Evolutionary conservation across 176 grass and related monocot genomes (phyloP), one percentile per base, ranked within the genome.

Genomic region (Rhynchospora pubera): DNA sequence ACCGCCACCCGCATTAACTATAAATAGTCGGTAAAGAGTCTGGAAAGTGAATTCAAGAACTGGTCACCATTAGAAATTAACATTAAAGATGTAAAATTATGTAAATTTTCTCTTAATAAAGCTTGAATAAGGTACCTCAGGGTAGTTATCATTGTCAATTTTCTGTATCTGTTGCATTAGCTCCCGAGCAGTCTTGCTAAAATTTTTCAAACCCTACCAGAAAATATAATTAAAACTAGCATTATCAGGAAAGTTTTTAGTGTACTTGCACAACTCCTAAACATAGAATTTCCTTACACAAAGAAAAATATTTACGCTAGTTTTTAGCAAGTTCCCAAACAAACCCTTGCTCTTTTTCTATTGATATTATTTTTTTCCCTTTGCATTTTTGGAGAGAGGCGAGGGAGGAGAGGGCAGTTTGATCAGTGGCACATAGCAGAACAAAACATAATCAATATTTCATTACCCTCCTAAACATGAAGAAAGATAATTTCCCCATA

Each of bases 141-240:
- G 88, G 53, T 87, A 90, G 62, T 90, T 90, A 75, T 90, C 85
- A 70, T 55, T 90, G 47, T 90, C 88, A 84, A 90, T 87, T 34
- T 84, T 90, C 66, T 90, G 88, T 16, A 90, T 63, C 59, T 63
- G 80, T 39, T 86, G 78, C 57, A 90, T 90, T 23, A 90, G 67
- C 47, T 90, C 88, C 85, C 88, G 50, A 59, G 88, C 88, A 24
- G 88, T 59, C 76, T 90, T 90, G 57, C 68, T 87, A 73, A 90
- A 90, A 72, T 90, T 90, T 84, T 90, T 90, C 77, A 90, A 75
- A 76, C 88, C 85, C 88, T 90, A 62, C 24, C 58, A 22, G 70
- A 21, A 85, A 75, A 85, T 24, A 60, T 46, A 26, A 72, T 46
- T 16, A 5, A 65, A 79, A 79, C 12, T 43, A 79, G 43, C 45